phyloP scores from a whole-genome alignment of 177 flowering plant genomes.

The Vitis hybrid region DNA sequence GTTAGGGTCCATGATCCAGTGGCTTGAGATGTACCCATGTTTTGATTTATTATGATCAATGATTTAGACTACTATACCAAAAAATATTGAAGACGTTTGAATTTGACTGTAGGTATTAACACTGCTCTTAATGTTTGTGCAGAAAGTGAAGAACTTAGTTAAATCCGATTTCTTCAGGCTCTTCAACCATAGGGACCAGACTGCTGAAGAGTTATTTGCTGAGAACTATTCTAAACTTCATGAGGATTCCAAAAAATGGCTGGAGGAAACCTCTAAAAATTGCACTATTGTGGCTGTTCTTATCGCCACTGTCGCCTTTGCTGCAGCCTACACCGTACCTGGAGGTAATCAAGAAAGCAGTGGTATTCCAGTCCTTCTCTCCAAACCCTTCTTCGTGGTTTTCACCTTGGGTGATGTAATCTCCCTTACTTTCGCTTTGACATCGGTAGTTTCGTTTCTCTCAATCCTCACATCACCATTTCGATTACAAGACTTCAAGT shows the following conservation, averaged over 20 bases:
- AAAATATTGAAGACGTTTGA: no score
- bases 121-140: neutral
- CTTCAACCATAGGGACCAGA: neutral
- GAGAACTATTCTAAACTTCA: constrained; percentile 6
- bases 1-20: no score
- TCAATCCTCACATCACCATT: neutral
- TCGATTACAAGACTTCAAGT: neutral
- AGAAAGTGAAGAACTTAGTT: neutral
- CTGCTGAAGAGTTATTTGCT: constrained; percentile 14
- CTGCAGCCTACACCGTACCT: constrained; percentile 31
- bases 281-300: constrained; percentile 29
- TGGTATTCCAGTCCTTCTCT: constrained; percentile 23
- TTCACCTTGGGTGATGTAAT: neutral
- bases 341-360: constrained; percentile 18
- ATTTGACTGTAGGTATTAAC: no score
- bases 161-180: neutral
- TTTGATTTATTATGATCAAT: no score
- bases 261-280: constrained; percentile 20
- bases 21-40: no score
- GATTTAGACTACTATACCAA: no score
- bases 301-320: constrained; percentile 37
- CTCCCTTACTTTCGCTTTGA: no score
- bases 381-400: no score
- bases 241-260: constrained; percentile 20
- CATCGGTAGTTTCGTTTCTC: neutral